Evolutionary conservation across 2,329 filamentous ascomycete genomes (phyloP).

Genomic region (Scedosporium boydii): DNA sequence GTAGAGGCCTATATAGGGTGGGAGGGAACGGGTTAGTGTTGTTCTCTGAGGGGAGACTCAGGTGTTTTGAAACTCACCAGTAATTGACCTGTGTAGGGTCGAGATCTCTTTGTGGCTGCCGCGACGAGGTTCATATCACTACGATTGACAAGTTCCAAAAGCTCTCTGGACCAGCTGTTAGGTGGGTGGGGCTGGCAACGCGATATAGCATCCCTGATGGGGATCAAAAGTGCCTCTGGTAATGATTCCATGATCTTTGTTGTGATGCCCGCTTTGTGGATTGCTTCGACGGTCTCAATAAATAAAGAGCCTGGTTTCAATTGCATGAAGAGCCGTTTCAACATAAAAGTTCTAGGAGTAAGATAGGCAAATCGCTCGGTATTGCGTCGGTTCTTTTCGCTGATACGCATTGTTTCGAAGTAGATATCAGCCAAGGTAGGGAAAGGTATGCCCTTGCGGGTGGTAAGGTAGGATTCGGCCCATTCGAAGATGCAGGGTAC

Average conservation of each 20-base stretch:
- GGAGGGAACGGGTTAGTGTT: neutral
- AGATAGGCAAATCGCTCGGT: constrained; percentile 34
- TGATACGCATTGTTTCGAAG: constrained; percentile 25
- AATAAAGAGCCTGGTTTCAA: constrained; percentile 41
- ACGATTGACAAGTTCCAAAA: constrained; percentile 69
- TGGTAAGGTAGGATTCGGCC: constrained; percentile 38
- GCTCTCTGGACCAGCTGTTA: constrained; percentile 59
- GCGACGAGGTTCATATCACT: constrained; percentile 68
- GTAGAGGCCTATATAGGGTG: constrained; percentile 37
- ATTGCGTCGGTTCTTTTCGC: constrained; percentile 23
- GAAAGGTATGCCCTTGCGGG: constrained; percentile 25
- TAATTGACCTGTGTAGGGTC: constrained; percentile 18
- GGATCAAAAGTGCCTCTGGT: constrained; percentile 73
- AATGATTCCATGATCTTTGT: constrained; percentile 65
- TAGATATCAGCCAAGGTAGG: constrained; percentile 36
- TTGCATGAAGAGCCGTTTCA: constrained; percentile 37
- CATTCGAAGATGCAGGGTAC: constrained; percentile 37
- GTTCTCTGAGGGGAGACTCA: neutral
- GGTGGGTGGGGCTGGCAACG: constrained; percentile 77
- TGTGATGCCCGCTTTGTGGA: constrained; percentile 62
- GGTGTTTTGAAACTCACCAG: constrained; percentile 25
- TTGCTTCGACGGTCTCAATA: constrained; percentile 60
- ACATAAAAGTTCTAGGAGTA: constrained; percentile 52
- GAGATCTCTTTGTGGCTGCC: constrained; percentile 30
- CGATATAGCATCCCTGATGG: constrained; percentile 76